Evolutionary conservation across 1,284 basidiomycete species (phyloP).

Genomic region (Ganoderma sp.): DNA sequence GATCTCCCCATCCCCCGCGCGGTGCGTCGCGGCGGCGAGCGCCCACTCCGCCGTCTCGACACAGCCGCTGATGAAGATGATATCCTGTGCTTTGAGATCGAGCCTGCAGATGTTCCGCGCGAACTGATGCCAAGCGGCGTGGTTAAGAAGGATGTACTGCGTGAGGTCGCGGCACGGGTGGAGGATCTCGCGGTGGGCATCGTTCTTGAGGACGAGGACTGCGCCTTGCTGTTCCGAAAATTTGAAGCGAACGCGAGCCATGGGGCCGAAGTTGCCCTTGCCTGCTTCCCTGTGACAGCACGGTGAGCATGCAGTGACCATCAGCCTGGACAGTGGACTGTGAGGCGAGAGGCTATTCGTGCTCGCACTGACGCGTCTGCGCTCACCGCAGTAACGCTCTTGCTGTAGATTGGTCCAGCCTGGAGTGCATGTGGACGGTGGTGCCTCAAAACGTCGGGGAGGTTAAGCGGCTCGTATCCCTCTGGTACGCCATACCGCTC

Average conservation of each 20-base stretch:
- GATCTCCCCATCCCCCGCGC: constrained; percentile 24
- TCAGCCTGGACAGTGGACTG: not conserved
- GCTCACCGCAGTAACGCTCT: constrained; percentile 14
- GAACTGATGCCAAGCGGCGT: constrained; percentile 30
- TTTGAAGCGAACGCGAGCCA: constrained; percentile 22
- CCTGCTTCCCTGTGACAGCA: constrained; percentile 7
- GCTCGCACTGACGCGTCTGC: constrained; percentile 11
- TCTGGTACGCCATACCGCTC: constrained; percentile 28
- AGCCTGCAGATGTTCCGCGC: constrained; percentile 21
- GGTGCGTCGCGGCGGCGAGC: constrained; percentile 30
- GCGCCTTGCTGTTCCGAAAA: constrained; percentile 33
- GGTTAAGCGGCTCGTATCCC: constrained; percentile 22
- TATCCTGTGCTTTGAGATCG: constrained; percentile 26
- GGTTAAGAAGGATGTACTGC: constrained; percentile 22
- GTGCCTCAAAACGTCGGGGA: constrained; percentile 8
- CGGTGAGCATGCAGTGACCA: not conserved
- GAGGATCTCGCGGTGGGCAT: constrained; percentile 22
- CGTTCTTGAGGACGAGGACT: constrained; percentile 29
- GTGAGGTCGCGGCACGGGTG: constrained; percentile 18
- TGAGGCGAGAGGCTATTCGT: not conserved
- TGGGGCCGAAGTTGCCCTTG: not conserved
- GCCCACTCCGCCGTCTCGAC: constrained; percentile 35
- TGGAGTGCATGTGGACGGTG: constrained; percentile 1
- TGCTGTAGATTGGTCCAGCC: constrained; percentile 18
- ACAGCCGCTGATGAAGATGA: constrained; percentile 32